Conservation (phyloP, 768 basidiomycete genomes). For the Clitopilus passeckerianus region DNA sequence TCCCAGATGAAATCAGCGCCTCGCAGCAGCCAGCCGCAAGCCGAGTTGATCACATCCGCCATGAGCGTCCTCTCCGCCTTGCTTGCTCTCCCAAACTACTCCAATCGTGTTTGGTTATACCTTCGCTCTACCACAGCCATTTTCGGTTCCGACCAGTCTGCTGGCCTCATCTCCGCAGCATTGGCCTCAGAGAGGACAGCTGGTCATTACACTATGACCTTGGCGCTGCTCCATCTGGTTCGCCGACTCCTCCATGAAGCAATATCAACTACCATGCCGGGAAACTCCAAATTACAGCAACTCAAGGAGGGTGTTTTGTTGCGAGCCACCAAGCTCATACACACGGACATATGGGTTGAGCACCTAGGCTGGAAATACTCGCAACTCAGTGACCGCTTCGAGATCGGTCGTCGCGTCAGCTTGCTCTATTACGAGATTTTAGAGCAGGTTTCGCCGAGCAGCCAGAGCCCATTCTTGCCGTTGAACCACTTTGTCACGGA, state of each 20-base stretch:
- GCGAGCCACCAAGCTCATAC: slow-evolving; percentile 73
- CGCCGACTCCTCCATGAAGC: slow-evolving; percentile 75
- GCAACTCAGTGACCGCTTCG: slow-evolving; percentile 77
- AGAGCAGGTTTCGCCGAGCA: slow-evolving; percentile 49
- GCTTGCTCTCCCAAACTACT: slow-evolving; percentile 66
- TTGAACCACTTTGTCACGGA: slow-evolving; percentile 66
- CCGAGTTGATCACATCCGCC: slow-evolving; percentile 70
- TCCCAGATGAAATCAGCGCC: slow-evolving; percentile 41
- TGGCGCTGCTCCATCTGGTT: slow-evolving; percentile 72
- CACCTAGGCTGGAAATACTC: slow-evolving; percentile 84
- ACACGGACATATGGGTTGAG: slow-evolving; percentile 85
- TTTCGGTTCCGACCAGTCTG: slow-evolving; percentile 58
- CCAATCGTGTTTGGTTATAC: slow-evolving; percentile 86
- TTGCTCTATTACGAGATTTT: slow-evolving; percentile 66
- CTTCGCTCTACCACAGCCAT: slow-evolving; percentile 74
- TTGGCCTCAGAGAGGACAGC: slow-evolving; percentile 66
- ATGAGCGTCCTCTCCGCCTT: slow-evolving; percentile 79
- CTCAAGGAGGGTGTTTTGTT: slow-evolving; percentile 83
- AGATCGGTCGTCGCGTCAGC: slow-evolving; percentile 68
- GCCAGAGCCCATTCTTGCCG: slow-evolving; percentile 52
- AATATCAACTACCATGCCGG: slow-evolving; percentile 49
- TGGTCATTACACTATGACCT: slow-evolving; percentile 78
- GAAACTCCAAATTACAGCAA: slow-evolving; percentile 57
- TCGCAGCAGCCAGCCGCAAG: slow-evolving; percentile 36
- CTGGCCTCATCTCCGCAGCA: slow-evolving; percentile 59